These are phyloP conservation scores for Glycine tomentella DNA, from an alignment of 306 rosid genomes.

Conservation along the genomic window DNA sequence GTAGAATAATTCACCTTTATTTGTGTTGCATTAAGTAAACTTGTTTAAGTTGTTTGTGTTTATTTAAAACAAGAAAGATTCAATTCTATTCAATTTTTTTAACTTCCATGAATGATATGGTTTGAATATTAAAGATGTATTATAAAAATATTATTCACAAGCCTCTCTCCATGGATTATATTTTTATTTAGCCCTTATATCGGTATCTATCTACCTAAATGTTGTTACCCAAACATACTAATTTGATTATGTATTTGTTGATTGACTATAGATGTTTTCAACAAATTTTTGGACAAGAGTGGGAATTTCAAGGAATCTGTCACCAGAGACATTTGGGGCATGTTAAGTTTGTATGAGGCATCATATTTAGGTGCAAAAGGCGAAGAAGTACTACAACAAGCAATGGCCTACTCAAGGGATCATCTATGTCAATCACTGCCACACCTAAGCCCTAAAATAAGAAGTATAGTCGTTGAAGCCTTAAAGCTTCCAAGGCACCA, in stretches of 20 bases:
- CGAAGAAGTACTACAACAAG: constrained; percentile 45
- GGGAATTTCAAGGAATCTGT: constrained; percentile 51
- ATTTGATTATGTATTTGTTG: neutral
- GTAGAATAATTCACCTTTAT: neutral
- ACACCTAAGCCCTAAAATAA: constrained; percentile 14
- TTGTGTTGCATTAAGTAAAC: neutral
- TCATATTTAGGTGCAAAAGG: constrained; percentile 48
- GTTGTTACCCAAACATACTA: neutral
- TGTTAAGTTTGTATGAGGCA: constrained; percentile 55
- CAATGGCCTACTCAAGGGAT: constrained; percentile 45
- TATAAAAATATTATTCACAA: neutral
- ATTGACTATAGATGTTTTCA: constrained; percentile 43
- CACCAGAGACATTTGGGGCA: constrained; percentile 44
- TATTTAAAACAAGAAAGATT: neutral
- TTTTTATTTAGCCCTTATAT: neutral
- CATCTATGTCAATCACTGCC: constrained; percentile 40
- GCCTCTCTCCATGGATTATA: neutral
- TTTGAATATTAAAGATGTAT: neutral
- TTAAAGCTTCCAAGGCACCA: constrained; percentile 53
- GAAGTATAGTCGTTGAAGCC: neutral
- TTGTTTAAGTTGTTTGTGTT: neutral
- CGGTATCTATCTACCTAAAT: neutral
- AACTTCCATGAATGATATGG: neutral
- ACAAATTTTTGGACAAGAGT: constrained; percentile 44
- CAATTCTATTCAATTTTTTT: neutral